Evolutionary conservation across 1,284 basidiomycete species (phyloP), one percentile per base, ranked within the genome.

Genomic region (Heterobasidion irregulare): DNA sequence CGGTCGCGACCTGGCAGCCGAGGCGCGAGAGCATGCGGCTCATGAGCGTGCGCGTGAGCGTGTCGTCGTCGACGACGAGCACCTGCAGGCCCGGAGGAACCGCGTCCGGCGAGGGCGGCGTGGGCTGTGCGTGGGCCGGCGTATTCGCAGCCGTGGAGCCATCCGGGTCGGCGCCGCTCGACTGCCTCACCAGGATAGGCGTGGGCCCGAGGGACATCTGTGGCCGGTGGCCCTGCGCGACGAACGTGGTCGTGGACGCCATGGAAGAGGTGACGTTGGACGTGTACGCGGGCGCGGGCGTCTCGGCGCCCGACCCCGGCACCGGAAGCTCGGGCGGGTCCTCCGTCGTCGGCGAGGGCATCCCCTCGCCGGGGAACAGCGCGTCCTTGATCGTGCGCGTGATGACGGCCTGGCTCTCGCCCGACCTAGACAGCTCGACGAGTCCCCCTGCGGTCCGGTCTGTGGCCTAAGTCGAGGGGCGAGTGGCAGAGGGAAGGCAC

Each of bases 11-110:
- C 47, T 70, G 68, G 68, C 90, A 93, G 1, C 92, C 92, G 4
- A 95, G 71, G 15, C 91, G 78, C 18, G 81, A 80, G 54, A 95
- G 75, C 72, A 93, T 83, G 43, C 92, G 78, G 50, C 78, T 80
- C 92, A 95, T 94, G 58, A 94, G 74, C 58, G 78, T 84, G 50
- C 92, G 80, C 44, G 93, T 94, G 55, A 94, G 70, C 32, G 77
- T 75, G 68, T 90, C 89, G 61, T 91, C 87, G 62, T 91, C 89
- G 0, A 91, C 89, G 2, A 92, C 86, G 38, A 90, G 73, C 50
- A 86, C 85, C 19, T 75, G 74, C 56, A 86, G 62, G 19, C 72
- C 75, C 15, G 71, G 68, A 57, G 80, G 75, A 34, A 69, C 76
- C 58, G 62, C 63, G 57, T 53, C 47, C 9, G 50, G 47, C 15